A percentile compares a stretch with the other conserved stretches of the same genome.
Evolutionary conservation across 2,329 filamentous ascomycete species (phyloP).

Genomic region (Aspergillus fischeri): DNA sequence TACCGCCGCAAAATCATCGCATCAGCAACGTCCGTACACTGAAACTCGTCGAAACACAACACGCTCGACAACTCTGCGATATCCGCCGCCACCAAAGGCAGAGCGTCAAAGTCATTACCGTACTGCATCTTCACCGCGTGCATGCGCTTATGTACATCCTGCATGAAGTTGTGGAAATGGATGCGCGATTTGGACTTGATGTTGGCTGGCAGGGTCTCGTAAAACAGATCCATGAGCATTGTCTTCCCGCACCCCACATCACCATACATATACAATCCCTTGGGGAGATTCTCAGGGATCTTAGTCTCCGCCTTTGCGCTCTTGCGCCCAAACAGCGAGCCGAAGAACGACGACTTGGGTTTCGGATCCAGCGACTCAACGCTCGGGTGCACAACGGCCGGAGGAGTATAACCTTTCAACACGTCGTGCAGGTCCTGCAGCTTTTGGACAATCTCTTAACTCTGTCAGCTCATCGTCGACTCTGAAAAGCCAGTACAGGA

Average conservation of each 20-base stretch:
- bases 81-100: slow-evolving; percentile 91
- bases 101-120: slow-evolving; percentile 82
- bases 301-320: slow-evolving; percentile 27
- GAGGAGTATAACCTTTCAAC: slow-evolving; percentile 68
- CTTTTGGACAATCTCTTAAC: slow-evolving; percentile 74
- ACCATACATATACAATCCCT: slow-evolving; percentile 90
- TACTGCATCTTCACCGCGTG: slow-evolving; percentile 86
- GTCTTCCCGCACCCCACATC: slow-evolving; percentile 98
- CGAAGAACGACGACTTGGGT: slow-evolving; percentile 51
- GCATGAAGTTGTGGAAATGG: slow-evolving; percentile 99
- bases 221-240: slow-evolving; percentile 99
- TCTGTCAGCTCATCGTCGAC: background rate
- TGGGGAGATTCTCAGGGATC: slow-evolving; percentile 72
- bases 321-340: slow-evolving; percentile 40
- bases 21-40: slow-evolving; percentile 96
- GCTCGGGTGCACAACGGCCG: slow-evolving; percentile 70
- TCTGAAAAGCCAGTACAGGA: background rate
- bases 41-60: slow-evolving; percentile 97
- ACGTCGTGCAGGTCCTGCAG: slow-evolving; percentile 87
- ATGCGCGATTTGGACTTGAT: slow-evolving; percentile 84
- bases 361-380: slow-evolving; percentile 62
- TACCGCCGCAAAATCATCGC: slow-evolving; percentile 90
- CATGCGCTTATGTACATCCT: slow-evolving; percentile 86
- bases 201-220: slow-evolving; percentile 78
- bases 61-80: slow-evolving; percentile 82